Base-by-base conservation (phyloP, 768 basidiomycete genomes). In the Serendipita sp. region DNA sequence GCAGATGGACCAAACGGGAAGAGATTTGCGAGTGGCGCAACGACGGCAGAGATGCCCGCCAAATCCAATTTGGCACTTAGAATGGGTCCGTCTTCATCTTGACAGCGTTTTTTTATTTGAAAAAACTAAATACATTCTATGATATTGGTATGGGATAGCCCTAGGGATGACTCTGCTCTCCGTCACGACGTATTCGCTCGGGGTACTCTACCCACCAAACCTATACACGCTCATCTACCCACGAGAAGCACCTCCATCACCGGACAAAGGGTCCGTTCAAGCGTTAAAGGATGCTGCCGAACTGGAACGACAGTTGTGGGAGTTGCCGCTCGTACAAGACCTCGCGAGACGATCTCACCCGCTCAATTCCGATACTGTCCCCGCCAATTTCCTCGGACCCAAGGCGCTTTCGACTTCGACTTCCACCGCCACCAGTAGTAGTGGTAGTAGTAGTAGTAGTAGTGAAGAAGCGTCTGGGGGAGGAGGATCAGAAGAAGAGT, bases 211-310 rank as follows among this genome's bases (percentile, higher is more conserved):
- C 70, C 89, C 88, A 3, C 89, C 86, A 3, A 74, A 79, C 0
- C 72, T 86, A 32, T 70, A 86, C 44, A 78, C 84, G 18, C 79
- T 90, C 63, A 75, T 95, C 30, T 87, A 86, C 54, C 92, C 93
- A 2, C 80, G 87, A 8, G 77, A 81, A 0, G 88, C 91, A 0
- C 88, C 92, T 0, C 81, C 86, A 0, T 88, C 91, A 0, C 38
- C 38, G 5, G 38, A 41, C 38, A 41, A 41, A 11, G 78, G 79
- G 66, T 83, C 84, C 2, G 78, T 76, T 0, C 82, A 83, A 66
- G 83, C 86, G 0, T 72, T 80, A 44, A 79, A 78, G 1, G 81
- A 86, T 69, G 80, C 80, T 3, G 77, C 77, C 16, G 72, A 75
- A 3, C 77, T 96, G 63, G 95, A 98, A 71, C 71, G 76, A 16